Base-by-base conservation (phyloP, 1,284 basidiomycete species). In the Ceratobasidium sp. region DNA sequence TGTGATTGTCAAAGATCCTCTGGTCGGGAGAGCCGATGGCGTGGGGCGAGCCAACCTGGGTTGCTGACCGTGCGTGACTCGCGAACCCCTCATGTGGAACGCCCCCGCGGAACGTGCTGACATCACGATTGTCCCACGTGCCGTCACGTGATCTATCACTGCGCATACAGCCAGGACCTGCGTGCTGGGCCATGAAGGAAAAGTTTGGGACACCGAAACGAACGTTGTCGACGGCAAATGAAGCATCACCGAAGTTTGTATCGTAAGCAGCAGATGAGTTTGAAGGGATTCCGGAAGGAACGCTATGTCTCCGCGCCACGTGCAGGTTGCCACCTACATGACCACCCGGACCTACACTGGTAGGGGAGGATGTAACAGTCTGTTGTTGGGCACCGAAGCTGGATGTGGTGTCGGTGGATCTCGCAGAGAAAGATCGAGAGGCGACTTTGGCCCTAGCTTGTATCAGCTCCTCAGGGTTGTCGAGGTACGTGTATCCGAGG, bases 401-500 rank as follows among this genome's bases (percentile, higher is more conserved):
- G 5, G 41, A 63, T 2, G 39, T 14, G 22, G 61, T 63, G 19
- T 22, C 4, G 27, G 29, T 43, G 9, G 54, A 56, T 56, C 54
- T 56, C 16, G 29, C 9, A 13, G 31, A 5, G 5, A 41, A 29
- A 16, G 43, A 37, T 4, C 54, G 68, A 19, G 41, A 19, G 27
- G 68, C 24, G 11, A 54, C 27, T 22, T 71, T 71, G n/a, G 68
- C 37, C 54, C 68, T 43, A 37, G 54, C 31, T 49, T 43, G 54
- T 6, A 43, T 31, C 2, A 43, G 14, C 27, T 51, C 39, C n/a
- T 46, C 46, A 7, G 56, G 58, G 5, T 51, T 27, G 7, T 72
- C 69, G 9, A 56, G 48, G 27, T 72, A 53, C 8, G 71, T 41
- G 31, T 72, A 72, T 51, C 69, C 69, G 13, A 72, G 56, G 27